Evolutionary conservation across 2,329 filamentous ascomycete species (phyloP).

Genomic region (Venturia pyrina): DNA sequence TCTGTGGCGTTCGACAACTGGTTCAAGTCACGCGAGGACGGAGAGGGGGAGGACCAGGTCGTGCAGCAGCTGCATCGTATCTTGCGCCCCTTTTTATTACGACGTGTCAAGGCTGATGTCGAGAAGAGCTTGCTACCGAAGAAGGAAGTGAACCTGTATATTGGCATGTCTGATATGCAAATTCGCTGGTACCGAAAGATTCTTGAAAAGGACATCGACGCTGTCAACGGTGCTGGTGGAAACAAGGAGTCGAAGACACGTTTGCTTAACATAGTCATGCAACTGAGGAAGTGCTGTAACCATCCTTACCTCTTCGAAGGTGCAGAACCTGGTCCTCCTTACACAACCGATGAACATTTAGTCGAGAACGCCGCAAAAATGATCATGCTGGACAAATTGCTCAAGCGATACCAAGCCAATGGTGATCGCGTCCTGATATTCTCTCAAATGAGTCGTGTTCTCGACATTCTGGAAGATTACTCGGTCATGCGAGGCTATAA

Average conservation of each 20-base stretch:
- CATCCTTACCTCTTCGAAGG: slow-evolving; percentile 97
- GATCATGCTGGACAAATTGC: slow-evolving; percentile 87
- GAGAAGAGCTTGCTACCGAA: slow-evolving; percentile 96
- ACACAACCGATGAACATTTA: slow-evolving; percentile 95
- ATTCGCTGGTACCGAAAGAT: slow-evolving; percentile 99
- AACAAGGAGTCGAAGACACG: slow-evolving; percentile 97
- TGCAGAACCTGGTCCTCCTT: slow-evolving; percentile 91
- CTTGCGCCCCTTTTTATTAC: slow-evolving; percentile 82
- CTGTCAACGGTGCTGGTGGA: slow-evolving; percentile 90
- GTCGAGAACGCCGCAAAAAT: slow-evolving; percentile 94
- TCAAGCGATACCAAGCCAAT: slow-evolving; percentile 71
- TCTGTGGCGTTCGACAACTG: slow-evolving; percentile 95
- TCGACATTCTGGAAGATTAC: slow-evolving; percentile 97
- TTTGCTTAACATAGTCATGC: slow-evolving; percentile 97
- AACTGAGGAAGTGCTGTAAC: slow-evolving; percentile 96
- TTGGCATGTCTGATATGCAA: slow-evolving; percentile 99
- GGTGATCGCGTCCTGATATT: slow-evolving; percentile 97
- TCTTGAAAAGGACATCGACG: slow-evolving; percentile 96
- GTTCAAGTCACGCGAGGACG: slow-evolving; percentile 59
- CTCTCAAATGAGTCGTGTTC: slow-evolving; percentile 94
- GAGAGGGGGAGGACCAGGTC: slow-evolving; percentile 75
- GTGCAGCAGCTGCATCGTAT: slow-evolving; percentile 94
- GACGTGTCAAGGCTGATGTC: slow-evolving; percentile 93
- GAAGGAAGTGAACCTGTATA: slow-evolving; percentile 93
- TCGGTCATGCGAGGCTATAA: slow-evolving; percentile 91